Conservation (phyloP, 225 moss, liverwort and hornwort genomes). For the Physcomitrellopsis africana region DNA sequence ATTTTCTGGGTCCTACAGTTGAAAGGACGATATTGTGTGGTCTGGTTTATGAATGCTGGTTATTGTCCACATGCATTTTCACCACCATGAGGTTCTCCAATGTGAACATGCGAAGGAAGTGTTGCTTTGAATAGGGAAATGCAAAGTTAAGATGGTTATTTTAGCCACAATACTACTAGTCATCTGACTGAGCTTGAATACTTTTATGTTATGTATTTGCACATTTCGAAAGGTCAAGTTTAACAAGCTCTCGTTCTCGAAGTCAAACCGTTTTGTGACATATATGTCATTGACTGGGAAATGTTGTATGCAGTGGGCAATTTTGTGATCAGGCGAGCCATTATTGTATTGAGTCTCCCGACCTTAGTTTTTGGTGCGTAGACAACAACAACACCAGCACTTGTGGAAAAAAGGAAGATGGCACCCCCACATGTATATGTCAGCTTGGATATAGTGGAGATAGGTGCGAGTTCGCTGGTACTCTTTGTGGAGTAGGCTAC, state of each 20-base stretch:
- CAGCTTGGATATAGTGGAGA: conserved; percentile 48
- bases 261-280: neutral
- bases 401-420: conserved; percentile 38
- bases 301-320: conserved; percentile 55
- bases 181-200: neutral
- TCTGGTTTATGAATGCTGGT: neutral
- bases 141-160: neutral
- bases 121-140: too few species aligned
- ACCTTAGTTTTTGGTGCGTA: conserved; percentile 60
- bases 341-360: conserved; percentile 51
- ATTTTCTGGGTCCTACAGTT: neutral
- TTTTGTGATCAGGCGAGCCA: conserved; percentile 58
- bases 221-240: conserved; percentile 1
- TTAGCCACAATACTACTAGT: neutral
- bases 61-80: neutral
- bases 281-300: conserved; percentile 1
- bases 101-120: neutral
- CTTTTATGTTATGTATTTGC: neutral
- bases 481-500: conserved; percentile 40
- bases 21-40: neutral
- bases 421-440: conserved; percentile 60
- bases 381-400: conserved; percentile 55
- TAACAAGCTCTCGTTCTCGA: neutral
- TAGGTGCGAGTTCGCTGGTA: conserved; percentile 61
- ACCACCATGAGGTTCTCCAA: neutral